Conservation (phyloP, 257 asterid species). For the Przewalskia tangutica region DNA sequence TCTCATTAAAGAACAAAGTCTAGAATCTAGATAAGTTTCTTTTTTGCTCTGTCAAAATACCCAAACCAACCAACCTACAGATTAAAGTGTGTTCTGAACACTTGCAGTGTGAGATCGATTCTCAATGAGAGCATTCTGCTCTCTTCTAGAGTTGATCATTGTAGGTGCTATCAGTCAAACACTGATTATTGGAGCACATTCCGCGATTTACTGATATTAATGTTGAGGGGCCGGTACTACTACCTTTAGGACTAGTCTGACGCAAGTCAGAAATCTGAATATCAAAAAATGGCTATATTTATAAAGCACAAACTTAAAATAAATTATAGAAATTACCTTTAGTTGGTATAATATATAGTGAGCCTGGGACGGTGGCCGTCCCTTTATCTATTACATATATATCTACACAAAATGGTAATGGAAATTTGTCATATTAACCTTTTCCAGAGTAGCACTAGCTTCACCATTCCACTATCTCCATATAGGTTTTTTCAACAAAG, state of each 20-base stretch:
- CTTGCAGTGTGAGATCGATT: no score
- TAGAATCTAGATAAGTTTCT: neutral
- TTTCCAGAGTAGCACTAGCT: neutral
- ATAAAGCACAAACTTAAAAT: neutral
- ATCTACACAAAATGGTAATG: neutral
- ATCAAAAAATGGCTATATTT: neutral
- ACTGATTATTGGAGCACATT: no score
- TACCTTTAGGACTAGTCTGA: no score
- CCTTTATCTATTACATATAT: neutral
- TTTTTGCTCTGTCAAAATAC: neutral
- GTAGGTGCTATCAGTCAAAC: no score
- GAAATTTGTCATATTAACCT: neutral
- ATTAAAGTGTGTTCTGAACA: neutral
- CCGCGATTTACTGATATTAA: no score
- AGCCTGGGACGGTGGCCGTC: slow-evolving; percentile 23
- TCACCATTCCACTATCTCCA: neutral
- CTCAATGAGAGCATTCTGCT: no score
- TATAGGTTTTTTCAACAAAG: no score
- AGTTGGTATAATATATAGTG: neutral
- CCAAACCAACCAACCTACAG: neutral
- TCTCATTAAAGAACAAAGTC: neutral
- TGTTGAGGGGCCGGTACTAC: no score
- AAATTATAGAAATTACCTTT: neutral
- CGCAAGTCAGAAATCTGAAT: no score
- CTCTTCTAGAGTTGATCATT: no score